Conservation (phyloP, 352 stramenopile species). For the Globisporangium yorkense region DNA sequence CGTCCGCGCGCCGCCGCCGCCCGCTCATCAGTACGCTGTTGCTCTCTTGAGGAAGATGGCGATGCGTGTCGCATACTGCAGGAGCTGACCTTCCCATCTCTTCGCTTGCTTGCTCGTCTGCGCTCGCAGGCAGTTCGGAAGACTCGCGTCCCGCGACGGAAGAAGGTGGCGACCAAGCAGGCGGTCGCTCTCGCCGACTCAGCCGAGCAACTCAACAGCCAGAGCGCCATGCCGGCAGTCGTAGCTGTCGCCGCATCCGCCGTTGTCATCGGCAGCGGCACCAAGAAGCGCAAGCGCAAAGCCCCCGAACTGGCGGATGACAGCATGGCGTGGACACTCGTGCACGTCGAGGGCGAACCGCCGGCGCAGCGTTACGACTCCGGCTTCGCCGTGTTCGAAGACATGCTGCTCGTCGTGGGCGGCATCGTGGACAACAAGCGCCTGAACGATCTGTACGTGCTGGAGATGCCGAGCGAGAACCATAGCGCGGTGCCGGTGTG, state of each 20-base stretch:
- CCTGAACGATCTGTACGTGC: conserved; percentile 41
- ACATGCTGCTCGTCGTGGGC: conserved; percentile 45
- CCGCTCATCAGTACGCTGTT: conserved; percentile 2
- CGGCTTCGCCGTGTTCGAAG: conserved; percentile 35
- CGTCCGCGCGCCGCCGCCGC: background rate
- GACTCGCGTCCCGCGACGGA: conserved; percentile 6
- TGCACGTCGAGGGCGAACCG: conserved; percentile 20
- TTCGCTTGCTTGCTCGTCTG: background rate
- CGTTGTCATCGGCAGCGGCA: background rate
- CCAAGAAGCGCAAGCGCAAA: conserved; percentile 27
- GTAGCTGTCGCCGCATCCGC: background rate
- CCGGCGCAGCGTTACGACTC: conserved; percentile 48
- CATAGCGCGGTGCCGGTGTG: conserved; percentile 16
- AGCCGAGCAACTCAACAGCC: conserved; percentile 1
- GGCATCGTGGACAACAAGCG: conserved; percentile 53
- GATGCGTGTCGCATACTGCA: background rate
- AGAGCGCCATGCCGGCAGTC: background rate
- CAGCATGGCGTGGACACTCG: conserved; percentile 27
- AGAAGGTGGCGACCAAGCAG: background rate
- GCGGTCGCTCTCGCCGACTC: background rate
- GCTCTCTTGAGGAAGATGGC: background rate
- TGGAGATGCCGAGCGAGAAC: conserved; percentile 21
- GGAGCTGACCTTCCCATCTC: background rate
- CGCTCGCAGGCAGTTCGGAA: conserved; percentile 9
- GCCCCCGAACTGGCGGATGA: conserved; percentile 21